phyloP scores from a whole-genome alignment of 169 alveolate genomes.

The Perkinsus chesapeaki region DNA sequence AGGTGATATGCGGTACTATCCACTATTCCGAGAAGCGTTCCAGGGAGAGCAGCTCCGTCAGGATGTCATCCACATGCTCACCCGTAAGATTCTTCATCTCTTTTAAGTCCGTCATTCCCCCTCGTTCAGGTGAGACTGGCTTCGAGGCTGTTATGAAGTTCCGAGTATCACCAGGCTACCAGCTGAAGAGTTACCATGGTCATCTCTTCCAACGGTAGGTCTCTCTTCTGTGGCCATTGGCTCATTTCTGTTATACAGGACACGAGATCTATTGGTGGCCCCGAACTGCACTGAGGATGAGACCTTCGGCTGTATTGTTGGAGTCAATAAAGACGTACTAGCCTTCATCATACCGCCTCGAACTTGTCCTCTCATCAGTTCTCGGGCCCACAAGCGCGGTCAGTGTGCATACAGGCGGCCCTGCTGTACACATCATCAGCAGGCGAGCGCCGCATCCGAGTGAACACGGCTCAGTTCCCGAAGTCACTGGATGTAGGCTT shows the following conservation, averaged over 20 bases:
- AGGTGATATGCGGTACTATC: slow-evolving; percentile 65
- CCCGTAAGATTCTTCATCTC: slow-evolving; percentile 26
- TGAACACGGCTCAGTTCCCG: slow-evolving; percentile 20
- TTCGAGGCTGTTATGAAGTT: slow-evolving; percentile 97
- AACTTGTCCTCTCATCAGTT: slow-evolving; percentile 20
- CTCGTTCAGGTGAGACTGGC: slow-evolving; percentile 20
- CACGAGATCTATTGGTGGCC: slow-evolving; percentile 72
- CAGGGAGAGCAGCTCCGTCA: slow-evolving; percentile 50
- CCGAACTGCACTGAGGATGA: slow-evolving; percentile 83
- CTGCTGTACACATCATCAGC: slow-evolving; percentile 88
- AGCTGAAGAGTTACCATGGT: slow-evolving; percentile 82
- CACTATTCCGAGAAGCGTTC: slow-evolving; percentile 10
- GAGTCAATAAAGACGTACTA: not conserved
- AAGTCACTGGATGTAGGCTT: not conserved
- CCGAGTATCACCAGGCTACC: slow-evolving; percentile 89
- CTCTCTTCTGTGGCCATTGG: slow-evolving; percentile 30
- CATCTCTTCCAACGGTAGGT: slow-evolving; percentile 51
- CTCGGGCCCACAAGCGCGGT: slow-evolving; percentile 28
- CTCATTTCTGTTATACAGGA: slow-evolving; percentile 53
- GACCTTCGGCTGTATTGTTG: slow-evolving; percentile 49
- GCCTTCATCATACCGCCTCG: slow-evolving; percentile 24
- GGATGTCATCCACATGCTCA: slow-evolving; percentile 72
- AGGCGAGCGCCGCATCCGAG: slow-evolving; percentile 96
- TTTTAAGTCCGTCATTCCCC: not conserved
- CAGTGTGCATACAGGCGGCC: slow-evolving; percentile 89